Evolutionary conservation across 1,284 basidiomycete species (phyloP), one percentile per base, ranked within the genome.

Genomic region (Naganishia sp.): DNA sequence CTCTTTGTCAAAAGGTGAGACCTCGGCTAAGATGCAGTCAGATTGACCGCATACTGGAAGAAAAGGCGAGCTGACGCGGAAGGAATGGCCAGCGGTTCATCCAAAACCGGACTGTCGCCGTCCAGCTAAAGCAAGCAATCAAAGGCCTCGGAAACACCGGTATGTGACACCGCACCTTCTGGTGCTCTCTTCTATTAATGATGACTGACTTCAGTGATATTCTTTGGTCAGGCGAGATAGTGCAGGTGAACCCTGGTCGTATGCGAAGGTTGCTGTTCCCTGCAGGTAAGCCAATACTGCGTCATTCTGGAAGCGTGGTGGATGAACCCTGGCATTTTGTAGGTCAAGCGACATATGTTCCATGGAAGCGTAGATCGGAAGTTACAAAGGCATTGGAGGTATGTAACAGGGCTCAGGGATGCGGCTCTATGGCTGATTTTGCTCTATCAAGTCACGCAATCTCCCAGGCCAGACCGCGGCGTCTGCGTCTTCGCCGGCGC

Each of bases 241-340:
- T 67, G 23, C 65, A 67, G 46, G 65, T 67, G 46, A 67, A 67
- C 45, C 65, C 57, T 3, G 65, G 65, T 28, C 57, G 65, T 2
- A 67, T 67, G 65, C 50, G 65, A 39, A 48, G 53, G 31, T 33
- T 48, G 23, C 45, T 67, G 6, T 63, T 63, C 50, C 65, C 65
- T 21, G 21, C 59, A 48, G 65, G 65, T 67, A 31, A 55, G 55
- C 18, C 31, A 39, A 53, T 36, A 4, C 6, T 1, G 33, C 6
- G 21, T 9, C 13, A 11, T 16, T 1, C 39, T 42, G 53, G n/a
- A 33, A 10, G 33, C 52, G 16, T 9, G 18, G 18, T 18, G 21
- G 48, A 21, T 50, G 23, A 50, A 13, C 13, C 36, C 23, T 16
- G 53, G 4, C n/a, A n/a, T 16, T n/a, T 9, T 7, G 36, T 36